Conservation (phyloP, 1,139 yeast species). For the Kodamaea sp. region DNA sequence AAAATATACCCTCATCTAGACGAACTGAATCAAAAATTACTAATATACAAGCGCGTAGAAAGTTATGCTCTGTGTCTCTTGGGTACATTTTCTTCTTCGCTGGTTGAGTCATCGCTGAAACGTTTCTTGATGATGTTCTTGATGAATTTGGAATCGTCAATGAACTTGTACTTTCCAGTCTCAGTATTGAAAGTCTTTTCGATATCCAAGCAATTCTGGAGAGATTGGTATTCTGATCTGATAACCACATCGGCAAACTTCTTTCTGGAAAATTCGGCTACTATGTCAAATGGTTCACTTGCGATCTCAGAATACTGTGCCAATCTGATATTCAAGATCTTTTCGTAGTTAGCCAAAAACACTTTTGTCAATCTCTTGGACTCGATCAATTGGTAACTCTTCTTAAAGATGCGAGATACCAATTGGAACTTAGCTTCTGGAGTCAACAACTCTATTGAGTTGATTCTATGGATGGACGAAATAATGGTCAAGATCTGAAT, state of each 20-base stretch:
- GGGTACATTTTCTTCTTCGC: constrained; percentile 9
- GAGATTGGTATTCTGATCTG: constrained; percentile 52
- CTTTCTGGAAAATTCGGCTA: constrained; percentile 16
- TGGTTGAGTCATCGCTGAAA: constrained; percentile 22
- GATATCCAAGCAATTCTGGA: constrained; percentile 40
- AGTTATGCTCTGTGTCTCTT: constrained; percentile 11
- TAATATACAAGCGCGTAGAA: constrained; percentile 7
- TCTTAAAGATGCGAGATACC: constrained; percentile 47
- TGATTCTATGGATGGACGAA: constrained; percentile 32
- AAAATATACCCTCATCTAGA: no score
- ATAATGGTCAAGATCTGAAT: constrained; percentile 53
- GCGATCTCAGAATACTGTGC: constrained; percentile 42
- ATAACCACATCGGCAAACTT: constrained; percentile 56
- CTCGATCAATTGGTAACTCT: constrained; percentile 49
- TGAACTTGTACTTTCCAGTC: constrained; percentile 32
- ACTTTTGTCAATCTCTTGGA: constrained; percentile 38
- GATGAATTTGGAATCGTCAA: constrained; percentile 59
- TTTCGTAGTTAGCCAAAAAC: constrained; percentile 32
- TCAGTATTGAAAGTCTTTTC: constrained; percentile 29
- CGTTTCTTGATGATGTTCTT: constrained; percentile 59
- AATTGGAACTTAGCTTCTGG: constrained; percentile 31
- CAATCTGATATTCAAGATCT: constrained; percentile 36
- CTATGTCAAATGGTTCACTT: constrained; percentile 21
- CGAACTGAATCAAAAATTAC: neutral
- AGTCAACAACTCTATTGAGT: constrained; percentile 31